Percentiles rank a stretch among this genome's conserved stretches.
phyloP scores from a whole-genome alignment of 1,284 basidiomycete genomes.

The Boletus subluridellus region DNA sequence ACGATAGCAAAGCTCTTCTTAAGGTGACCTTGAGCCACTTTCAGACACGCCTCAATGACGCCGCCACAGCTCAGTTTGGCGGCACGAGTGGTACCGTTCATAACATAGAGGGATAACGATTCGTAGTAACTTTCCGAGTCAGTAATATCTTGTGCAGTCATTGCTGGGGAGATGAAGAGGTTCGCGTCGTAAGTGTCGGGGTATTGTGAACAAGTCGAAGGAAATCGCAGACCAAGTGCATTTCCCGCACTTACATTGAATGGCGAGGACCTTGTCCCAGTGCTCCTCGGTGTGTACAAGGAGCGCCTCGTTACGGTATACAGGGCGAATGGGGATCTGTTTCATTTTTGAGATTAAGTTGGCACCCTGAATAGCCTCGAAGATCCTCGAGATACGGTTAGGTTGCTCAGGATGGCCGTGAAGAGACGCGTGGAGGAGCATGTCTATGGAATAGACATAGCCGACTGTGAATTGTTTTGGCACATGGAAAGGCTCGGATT shows the following conservation, averaged over 20 bases:
- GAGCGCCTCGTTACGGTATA: conserved; percentile 73
- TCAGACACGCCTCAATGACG: conserved; percentile 86
- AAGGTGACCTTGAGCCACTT: conserved; percentile 80
- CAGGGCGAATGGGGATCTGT: conserved; percentile 71
- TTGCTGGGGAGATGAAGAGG: conserved; percentile 44
- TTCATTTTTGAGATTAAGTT: conserved; percentile 76
- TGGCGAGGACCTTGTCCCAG: conserved; percentile 85
- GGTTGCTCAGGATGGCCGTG: conserved; percentile 84
- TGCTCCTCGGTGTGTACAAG: conserved; percentile 88
- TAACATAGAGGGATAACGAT: conserved; percentile 88
- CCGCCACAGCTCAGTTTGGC: conserved; percentile 92
- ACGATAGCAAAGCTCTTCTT: conserved; percentile 94
- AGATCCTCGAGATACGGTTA: conserved; percentile 81
- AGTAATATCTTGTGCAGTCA: conserved; percentile 68
- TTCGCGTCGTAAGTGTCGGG: conserved; percentile 21
- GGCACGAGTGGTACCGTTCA: conserved; percentile 78
- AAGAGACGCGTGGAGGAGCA: conserved; percentile 80
- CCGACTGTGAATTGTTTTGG: conserved; percentile 48
- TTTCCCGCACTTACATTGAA: conserved; percentile 57
- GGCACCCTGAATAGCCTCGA: conserved; percentile 56
- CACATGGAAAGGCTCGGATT: conserved; percentile 29
- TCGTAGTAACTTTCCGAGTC: conserved; percentile 81
- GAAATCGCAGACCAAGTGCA: conserved; percentile 1
- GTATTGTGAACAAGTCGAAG: background rate
- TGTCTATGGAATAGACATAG: conserved; percentile 83